Percentiles rank a stretch among this genome's conserved stretches.
phyloP scores from a whole-genome alignment of 108 stramenopile genomes.

The Aureococcus anophagefferens region DNA sequence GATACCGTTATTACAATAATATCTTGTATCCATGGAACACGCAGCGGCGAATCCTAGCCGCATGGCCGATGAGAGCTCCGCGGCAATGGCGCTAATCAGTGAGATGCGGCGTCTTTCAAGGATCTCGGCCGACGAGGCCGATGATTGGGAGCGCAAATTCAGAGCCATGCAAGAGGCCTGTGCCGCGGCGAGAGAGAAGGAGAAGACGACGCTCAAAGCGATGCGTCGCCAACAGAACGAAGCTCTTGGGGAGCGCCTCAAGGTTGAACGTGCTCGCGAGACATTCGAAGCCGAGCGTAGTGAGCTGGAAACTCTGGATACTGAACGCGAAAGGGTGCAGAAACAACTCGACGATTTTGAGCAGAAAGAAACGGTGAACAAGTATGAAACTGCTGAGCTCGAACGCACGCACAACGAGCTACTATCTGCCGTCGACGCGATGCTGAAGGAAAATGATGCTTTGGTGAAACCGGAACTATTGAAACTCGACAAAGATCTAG shows the following conservation, averaged over 20 bases:
- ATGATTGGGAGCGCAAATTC: not conserved
- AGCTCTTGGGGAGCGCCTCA: not conserved
- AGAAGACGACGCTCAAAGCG: slow-evolving; percentile 25
- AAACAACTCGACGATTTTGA: slow-evolving; percentile 26
- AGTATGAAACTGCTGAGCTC: slow-evolving; percentile 21
- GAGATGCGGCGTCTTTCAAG: not conserved
- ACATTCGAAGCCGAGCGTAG: not conserved
- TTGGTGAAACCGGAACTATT: slow-evolving; percentile 35
- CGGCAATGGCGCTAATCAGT: not conserved
- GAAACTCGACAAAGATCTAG: not conserved
- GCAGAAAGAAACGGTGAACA: slow-evolving; percentile 14
- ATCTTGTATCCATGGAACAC: too few relatives aligned
- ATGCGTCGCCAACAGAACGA: slow-evolving; percentile 13
- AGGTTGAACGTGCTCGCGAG: slow-evolving; percentile 1
- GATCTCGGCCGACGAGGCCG: not conserved
- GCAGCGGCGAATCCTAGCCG: too few relatives aligned
- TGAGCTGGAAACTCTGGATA: not conserved
- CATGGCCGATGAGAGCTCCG: too few relatives aligned
- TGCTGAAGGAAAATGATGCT: slow-evolving; percentile 31
- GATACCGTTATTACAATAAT: too few relatives aligned
- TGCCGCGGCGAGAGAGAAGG: slow-evolving; percentile 6
- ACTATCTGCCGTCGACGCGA: slow-evolving; percentile 15
- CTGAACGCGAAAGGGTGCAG: not conserved
- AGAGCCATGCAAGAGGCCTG: not conserved
- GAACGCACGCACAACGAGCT: slow-evolving; percentile 14